These are phyloP conservation scores for Candida coquimbonensis DNA, from an alignment of 805 yeast species.

Conservation along the genomic window DNA sequence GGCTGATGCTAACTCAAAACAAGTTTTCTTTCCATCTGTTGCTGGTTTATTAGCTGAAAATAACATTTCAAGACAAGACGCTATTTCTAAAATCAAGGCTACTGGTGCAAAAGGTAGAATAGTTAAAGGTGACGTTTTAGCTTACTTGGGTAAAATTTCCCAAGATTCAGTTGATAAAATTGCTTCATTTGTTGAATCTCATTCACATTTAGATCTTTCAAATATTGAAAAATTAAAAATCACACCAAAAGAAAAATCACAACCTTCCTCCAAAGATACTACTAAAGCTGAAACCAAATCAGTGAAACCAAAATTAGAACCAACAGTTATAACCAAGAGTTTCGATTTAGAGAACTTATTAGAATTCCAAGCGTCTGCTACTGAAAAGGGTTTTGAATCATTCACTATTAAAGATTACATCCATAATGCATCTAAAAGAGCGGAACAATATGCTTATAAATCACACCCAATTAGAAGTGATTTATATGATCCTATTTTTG, in stretches of 20 bases:
- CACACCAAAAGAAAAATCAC: slow-evolving; percentile 23
- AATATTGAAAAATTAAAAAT: slow-evolving; percentile 41
- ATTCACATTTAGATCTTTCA: slow-evolving; percentile 64
- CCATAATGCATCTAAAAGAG: slow-evolving; percentile 37
- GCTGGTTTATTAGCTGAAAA: slow-evolving; percentile 53
- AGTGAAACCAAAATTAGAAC: slow-evolving; percentile 22
- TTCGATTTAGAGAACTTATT: slow-evolving; percentile 25
- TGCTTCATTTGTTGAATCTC: slow-evolving; percentile 46
- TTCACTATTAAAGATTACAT: slow-evolving; percentile 26
- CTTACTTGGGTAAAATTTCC: slow-evolving; percentile 69
- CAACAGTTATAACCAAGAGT: slow-evolving; percentile 26
- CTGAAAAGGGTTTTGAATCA: slow-evolving; percentile 17
- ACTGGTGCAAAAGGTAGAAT: slow-evolving; percentile 87
- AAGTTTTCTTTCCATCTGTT: slow-evolving; percentile 75
- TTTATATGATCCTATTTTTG: slow-evolving; percentile 53
- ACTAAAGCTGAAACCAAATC: slow-evolving; percentile 17
- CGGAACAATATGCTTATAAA: slow-evolving; percentile 38
- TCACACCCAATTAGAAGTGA: slow-evolving; percentile 34
- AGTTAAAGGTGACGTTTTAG: slow-evolving; percentile 86
- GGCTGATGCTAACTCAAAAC: slow-evolving; percentile 53
- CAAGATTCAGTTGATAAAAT: slow-evolving; percentile 45
- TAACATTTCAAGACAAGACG: slow-evolving; percentile 61
- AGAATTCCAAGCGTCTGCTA: slow-evolving; percentile 23
- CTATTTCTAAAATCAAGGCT: slow-evolving; percentile 64
- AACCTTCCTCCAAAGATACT: slow-evolving; percentile 7